Conservation (phyloP, 2,329 filamentous ascomycete species). For the Microthyrium microscopicum region DNA sequence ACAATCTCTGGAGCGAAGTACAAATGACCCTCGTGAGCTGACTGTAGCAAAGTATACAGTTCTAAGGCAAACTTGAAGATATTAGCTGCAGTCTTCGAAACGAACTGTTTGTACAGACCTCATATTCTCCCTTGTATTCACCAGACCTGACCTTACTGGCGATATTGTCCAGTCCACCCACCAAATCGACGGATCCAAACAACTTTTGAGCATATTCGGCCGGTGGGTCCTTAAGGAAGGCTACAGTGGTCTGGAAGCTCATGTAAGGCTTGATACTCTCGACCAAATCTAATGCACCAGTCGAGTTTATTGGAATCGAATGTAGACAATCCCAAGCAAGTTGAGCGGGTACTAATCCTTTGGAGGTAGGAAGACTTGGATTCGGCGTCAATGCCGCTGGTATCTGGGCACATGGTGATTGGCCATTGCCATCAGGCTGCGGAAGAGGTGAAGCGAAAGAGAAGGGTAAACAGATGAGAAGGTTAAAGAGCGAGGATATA, state of each 20-base stretch:
- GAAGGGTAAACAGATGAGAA: too few relatives aligned
- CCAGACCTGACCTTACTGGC: conserved; percentile 20
- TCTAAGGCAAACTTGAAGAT: conserved; percentile 25
- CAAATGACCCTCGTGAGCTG: conserved; percentile 50
- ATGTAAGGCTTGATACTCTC: conserved; percentile 29
- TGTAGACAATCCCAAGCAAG: conserved; percentile 30
- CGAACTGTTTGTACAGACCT: conserved; percentile 12
- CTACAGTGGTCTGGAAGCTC: conserved; percentile 28
- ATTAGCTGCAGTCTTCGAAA: neutral
- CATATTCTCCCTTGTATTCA: conserved; percentile 24
- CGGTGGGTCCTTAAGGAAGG: conserved; percentile 28
- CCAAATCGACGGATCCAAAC: conserved; percentile 26
- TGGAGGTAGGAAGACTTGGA: too few relatives aligned
- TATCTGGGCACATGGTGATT: too few relatives aligned
- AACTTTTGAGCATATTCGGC: conserved; percentile 29
- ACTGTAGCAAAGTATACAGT: conserved; percentile 35
- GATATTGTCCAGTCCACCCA: conserved; percentile 22
- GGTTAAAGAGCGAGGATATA: too few relatives aligned
- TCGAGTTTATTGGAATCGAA: conserved; percentile 28
- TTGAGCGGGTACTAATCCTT: conserved; percentile 19
- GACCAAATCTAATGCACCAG: conserved; percentile 22
- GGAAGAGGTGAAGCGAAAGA: too few relatives aligned
- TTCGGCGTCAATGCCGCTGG: too few relatives aligned
- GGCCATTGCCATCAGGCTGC: too few relatives aligned
- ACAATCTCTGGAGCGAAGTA: conserved; percentile 37